Percentiles rank a stretch among this genome's conserved stretches.
Evolutionary conservation across 768 basidiomycete genomes (phyloP).

Genomic region (Mycena crocata): DNA sequence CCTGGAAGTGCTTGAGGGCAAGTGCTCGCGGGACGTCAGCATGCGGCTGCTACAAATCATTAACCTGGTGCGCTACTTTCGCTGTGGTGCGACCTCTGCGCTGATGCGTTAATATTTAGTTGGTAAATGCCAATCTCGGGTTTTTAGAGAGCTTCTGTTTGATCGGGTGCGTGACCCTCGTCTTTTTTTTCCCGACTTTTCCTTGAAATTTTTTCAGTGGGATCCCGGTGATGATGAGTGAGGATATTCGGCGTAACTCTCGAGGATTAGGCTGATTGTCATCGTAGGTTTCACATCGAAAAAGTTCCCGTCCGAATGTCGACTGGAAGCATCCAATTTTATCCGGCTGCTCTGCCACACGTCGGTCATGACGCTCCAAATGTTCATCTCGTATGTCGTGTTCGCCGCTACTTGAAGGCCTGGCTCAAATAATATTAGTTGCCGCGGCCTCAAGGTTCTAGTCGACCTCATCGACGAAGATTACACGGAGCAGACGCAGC

Average conservation of each 20-base stretch:
- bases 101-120: constrained; percentile 57
- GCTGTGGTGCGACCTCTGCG: constrained; percentile 38
- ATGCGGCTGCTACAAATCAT: constrained; percentile 89
- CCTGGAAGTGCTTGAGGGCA: constrained; percentile 91
- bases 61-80: constrained; percentile 72
- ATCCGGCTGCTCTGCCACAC: constrained; percentile 93
- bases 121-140: constrained; percentile 79
- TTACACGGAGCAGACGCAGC: constrained; percentile 89
- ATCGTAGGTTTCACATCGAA: constrained; percentile 89
- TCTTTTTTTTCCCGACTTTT: neutral
- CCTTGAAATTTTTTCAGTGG: constrained; percentile 61
- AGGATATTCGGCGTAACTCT: constrained; percentile 34
- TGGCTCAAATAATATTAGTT: constrained; percentile 57
- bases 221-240: constrained; percentile 95
- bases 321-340: constrained; percentile 95
- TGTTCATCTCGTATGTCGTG: constrained; percentile 96
- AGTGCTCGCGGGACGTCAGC: constrained; percentile 86
- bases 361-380: constrained; percentile 93
- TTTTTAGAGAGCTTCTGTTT: constrained; percentile 96
- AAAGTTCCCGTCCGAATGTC: constrained; percentile 92
- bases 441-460: constrained; percentile 93
- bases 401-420: neutral
- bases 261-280: neutral
- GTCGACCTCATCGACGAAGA: constrained; percentile 98
- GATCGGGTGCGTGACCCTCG: constrained; percentile 68